Base-by-base conservation (phyloP, 352 stramenopile genomes). In the Blastocystis sp. region DNA sequence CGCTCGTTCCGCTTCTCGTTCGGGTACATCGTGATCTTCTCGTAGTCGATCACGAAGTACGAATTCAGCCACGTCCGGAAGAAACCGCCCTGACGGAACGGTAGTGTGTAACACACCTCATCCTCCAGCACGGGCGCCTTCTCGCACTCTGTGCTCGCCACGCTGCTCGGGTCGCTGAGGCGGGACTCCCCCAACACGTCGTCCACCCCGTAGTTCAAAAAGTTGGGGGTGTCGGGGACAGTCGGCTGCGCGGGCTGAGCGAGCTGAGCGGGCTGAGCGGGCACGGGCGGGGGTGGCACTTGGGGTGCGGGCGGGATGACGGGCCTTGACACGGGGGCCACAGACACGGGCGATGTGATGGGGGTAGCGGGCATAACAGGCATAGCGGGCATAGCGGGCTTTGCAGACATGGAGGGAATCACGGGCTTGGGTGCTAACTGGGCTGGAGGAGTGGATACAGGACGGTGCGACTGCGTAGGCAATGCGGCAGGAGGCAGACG, bases 1-100 rank as follows among this genome's bases (percentile, higher is more conserved):
- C 71, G 40, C 4, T 81, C 71, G 40, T 81, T 81, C 19, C 71
- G 71, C 71, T 81, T 81, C 52, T 81, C 71, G 59, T 81, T 81
- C 14, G 71, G 71, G 40, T 81, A 81, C 71, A 81, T 81, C 7
- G 14, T 38, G 52, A 81, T 81, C 28, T 9, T 52, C 19, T 68
- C 21, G 7, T 42, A 14, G 63, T 81, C 34, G 28, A 81, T 65
- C 48, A 81, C 71, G 63, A 81, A 77, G 66, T 60, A 77, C 42
- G 66, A 59, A 9, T 57, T 77, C 66, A 77, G 66, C 66, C 66
- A 77, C 6, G 66, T 59, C 21, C 66, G 38, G 38, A 57, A 77
- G 28, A 77, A 77, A 17, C 66, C 42, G 19, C 66, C 66, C 42
- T 77, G 66, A 34, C 66, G 38, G 66, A 77, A 77, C 14, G 66